Conservation (phyloP, 78 protist genomes). For the Dictyostelium purpureum region DNA sequence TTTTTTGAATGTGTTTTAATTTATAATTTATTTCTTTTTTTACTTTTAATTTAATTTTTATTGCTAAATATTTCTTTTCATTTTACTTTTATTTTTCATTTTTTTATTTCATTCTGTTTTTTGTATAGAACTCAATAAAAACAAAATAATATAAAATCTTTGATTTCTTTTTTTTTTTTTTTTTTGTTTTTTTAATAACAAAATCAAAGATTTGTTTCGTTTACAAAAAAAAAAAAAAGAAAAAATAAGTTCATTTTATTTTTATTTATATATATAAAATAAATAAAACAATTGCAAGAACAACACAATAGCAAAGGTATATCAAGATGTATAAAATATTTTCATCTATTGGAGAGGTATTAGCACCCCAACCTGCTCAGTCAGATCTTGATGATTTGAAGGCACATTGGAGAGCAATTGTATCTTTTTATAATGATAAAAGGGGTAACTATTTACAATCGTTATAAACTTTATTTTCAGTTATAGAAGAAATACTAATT, state of each 20-base stretch:
- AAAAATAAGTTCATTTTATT: too few species aligned
- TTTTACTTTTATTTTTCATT: neutral
- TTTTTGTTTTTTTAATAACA: neutral
- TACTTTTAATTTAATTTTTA: neutral
- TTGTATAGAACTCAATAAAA: too few species aligned
- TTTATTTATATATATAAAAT: too few species aligned
- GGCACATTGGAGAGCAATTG: slow-evolving; percentile 60
- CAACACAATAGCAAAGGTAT: neutral
- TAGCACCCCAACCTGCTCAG: slow-evolving; percentile 38
- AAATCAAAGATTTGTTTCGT: neutral
- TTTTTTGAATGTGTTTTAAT: neutral
- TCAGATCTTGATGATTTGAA: slow-evolving; percentile 64
- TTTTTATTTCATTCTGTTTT: too few species aligned
- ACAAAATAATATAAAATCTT: too few species aligned
- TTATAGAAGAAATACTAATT: neutral
- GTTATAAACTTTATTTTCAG: neutral
- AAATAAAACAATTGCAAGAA: too few species aligned
- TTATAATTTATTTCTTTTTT: neutral
- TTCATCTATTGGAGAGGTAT: slow-evolving; percentile 60
- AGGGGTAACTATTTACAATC: neutral
- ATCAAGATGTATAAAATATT: slow-evolving; percentile 16
- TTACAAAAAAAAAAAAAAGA: too few species aligned
- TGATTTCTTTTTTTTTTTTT: neutral
- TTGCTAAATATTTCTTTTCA: neutral
- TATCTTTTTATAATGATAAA: slow-evolving; percentile 38